A percentile compares a stretch with the other conserved stretches of the same genome.
Conservation (phyloP, 768 basidiomycete species). For the Coprinellus aureogranulatus region DNA sequence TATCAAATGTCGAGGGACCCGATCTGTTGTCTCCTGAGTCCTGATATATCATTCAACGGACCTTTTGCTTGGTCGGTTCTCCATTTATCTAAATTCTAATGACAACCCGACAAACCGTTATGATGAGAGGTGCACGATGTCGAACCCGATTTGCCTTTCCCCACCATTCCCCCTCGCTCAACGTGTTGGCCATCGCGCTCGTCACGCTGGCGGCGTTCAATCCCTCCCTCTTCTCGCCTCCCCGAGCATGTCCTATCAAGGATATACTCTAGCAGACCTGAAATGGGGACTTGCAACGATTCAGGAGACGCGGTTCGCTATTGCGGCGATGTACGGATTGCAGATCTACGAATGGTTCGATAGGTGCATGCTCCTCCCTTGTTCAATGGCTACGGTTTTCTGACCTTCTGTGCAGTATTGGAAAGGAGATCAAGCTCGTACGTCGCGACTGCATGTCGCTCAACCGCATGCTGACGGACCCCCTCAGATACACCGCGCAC, state of each 20-base stretch:
- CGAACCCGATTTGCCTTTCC: not conserved
- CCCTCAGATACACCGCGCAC: conserved; percentile 31
- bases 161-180: not conserved
- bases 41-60: not conserved
- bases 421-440: conserved; percentile 31
- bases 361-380: conserved; percentile 23
- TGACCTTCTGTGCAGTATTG: conserved; percentile 18
- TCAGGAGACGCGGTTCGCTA: not conserved
- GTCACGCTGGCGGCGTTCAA: not conserved
- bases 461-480: not conserved
- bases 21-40: not conserved
- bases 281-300: not conserved
- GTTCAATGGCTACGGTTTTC: too few species aligned
- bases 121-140: not conserved
- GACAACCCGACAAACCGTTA: not conserved
- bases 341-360: conserved; percentile 36
- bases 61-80: not conserved
- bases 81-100: conserved; percentile 5
- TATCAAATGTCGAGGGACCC: not conserved
- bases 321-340: not conserved
- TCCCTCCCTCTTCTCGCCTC: not conserved
- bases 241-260: not conserved
- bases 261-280: not conserved
- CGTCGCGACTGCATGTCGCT: conserved; percentile 9
- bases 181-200: too few species aligned